Percentiles rank a stretch among this genome's conserved stretches.
Evolutionary conservation across 176 grass and related monocot species (phyloP).

Genomic region (Canna indica): DNA sequence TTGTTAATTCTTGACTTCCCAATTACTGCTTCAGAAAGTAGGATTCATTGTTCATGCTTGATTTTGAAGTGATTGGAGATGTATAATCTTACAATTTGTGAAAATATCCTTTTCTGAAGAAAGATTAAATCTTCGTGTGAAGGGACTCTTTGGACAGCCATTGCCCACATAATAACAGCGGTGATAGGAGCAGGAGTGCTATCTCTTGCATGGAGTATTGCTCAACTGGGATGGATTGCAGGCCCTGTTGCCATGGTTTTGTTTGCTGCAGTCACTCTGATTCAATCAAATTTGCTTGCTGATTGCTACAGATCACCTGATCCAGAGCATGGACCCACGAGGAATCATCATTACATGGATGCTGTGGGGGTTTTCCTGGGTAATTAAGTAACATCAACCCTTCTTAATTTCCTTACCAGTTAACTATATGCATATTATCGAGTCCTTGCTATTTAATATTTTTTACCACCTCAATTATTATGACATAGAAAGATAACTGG

Average conservation of each 20-base stretch:
- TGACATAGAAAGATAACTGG: too few relatives aligned
- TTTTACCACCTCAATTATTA: too few relatives aligned
- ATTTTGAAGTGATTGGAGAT: too few relatives aligned
- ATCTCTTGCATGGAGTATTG: slow-evolving; percentile 78
- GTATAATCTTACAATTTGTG: too few relatives aligned
- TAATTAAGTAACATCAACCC: slow-evolving; percentile 5
- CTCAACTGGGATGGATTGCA: slow-evolving; percentile 61
- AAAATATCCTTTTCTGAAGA: too few relatives aligned
- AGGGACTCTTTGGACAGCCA: slow-evolving; percentile 80
- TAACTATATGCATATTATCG: too few relatives aligned
- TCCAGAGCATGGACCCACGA: slow-evolving; percentile 39
- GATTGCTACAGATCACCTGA: slow-evolving; percentile 60
- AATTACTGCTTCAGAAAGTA: too few relatives aligned
- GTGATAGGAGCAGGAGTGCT: slow-evolving; percentile 73
- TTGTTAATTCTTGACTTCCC: too few relatives aligned
- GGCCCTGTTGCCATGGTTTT: slow-evolving; percentile 44
- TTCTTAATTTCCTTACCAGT: too few relatives aligned
- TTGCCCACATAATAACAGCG: slow-evolving; percentile 70
- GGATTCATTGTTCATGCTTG: too few relatives aligned
- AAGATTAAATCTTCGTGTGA: background rate
- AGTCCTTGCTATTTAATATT: too few relatives aligned
- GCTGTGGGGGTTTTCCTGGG: slow-evolving; percentile 54
- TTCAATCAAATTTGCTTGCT: slow-evolving; percentile 43
- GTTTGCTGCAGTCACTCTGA: slow-evolving; percentile 53
- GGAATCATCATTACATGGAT: slow-evolving; percentile 64